Evolutionary conservation across 306 rosid species (phyloP), one percentile per base, ranked within the genome.

Genomic region (Acmispon strigosus): DNA sequence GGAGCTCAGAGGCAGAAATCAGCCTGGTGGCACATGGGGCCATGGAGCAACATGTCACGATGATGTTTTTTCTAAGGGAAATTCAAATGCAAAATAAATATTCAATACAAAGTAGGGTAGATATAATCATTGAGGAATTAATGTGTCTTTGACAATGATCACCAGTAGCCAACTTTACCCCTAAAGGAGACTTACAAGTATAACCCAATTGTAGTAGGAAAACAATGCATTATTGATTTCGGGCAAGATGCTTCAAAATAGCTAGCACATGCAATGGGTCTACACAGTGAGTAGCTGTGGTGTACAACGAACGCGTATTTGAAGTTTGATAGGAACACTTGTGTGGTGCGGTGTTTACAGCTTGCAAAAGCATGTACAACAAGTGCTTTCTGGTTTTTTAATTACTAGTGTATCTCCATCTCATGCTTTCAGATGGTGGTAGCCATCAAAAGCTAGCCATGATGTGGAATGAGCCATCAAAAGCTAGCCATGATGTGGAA

Each of bases 271-370:
- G 68, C 56, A 27, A 18, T 48, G 22, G 42, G 44, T 63, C 10
- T 64, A 52, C 43, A 44, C 32, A 22, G 42, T 48, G 78, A 73
- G 27, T 73, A 15, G 74, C 55, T 73, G 70, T 20, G 45, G 9
- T 41, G 77, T 57, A 69, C 51, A 3, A 66, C 27, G 1, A 27
- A 32, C 73, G 62, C 69, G 82, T 43, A 43, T 77, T 61, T 69
- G 76, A 69, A 69, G 11, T 49, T 43, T 22, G 79, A 72, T 61
- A 27, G 69, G 63, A 43, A 49, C 64, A 57, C 62, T 77, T 53
- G 39, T 10, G 52, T 44, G 51, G 36, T 79, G 72, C 56, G 69
- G 39, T 63, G 80, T 50, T 51, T 72, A 68, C 85, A 82, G 85
- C 82, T 77, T 54, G 80, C 77, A 73, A 73, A 72, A 52, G 74